Percentiles rank a stretch among this genome's conserved stretches.
Evolutionary conservation across 352 stramenopile genomes (phyloP).

Genomic region (Globisporangium cylindrosporum): DNA sequence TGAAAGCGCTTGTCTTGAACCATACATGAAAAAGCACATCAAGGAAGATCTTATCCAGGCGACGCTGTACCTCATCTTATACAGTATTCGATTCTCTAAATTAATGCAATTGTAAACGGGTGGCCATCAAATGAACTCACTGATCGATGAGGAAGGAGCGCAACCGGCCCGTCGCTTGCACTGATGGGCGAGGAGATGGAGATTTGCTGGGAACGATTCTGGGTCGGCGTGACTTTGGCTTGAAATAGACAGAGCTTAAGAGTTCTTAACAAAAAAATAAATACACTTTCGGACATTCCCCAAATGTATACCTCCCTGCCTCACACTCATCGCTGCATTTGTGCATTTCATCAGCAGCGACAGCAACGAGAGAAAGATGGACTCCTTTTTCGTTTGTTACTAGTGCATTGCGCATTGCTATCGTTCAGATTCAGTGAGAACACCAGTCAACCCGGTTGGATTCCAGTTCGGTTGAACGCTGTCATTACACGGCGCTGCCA

Average conservation of each 20-base stretch:
- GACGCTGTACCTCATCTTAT: too few species aligned
- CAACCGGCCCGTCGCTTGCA: background rate
- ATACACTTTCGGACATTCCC: too few species aligned
- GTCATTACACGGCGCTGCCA: background rate
- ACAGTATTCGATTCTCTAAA: background rate
- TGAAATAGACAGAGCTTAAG: background rate
- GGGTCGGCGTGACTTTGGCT: background rate
- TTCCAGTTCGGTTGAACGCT: background rate
- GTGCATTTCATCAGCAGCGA: too few species aligned
- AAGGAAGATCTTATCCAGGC: too few species aligned
- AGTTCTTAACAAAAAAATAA: too few species aligned
- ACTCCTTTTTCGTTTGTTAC: background rate
- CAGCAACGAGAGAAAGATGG: too few species aligned
- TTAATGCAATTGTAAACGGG: background rate
- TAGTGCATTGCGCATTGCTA: background rate
- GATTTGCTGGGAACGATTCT: slow-evolving; percentile 2
- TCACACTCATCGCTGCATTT: too few species aligned
- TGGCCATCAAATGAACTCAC: background rate
- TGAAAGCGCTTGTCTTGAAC: too few species aligned
- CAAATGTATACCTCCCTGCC: too few species aligned
- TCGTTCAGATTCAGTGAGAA: background rate
- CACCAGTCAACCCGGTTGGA: background rate
- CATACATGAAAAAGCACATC: too few species aligned
- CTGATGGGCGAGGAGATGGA: background rate
- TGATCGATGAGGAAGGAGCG: background rate